Evolutionary conservation across 768 basidiomycete species (phyloP).

Genomic region (Tricholoma sp.): DNA sequence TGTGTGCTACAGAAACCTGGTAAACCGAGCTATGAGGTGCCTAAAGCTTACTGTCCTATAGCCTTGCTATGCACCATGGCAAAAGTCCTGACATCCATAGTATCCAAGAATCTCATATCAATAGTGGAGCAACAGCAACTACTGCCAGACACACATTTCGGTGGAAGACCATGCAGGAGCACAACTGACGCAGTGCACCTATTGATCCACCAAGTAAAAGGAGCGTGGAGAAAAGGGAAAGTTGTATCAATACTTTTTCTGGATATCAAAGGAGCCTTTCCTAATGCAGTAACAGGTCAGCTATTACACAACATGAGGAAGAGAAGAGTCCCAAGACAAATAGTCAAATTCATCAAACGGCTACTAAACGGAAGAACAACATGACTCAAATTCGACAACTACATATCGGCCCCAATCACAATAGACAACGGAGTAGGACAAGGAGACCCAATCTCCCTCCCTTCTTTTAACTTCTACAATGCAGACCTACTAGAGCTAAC

Average conservation of each 20-base stretch:
- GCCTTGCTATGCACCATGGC: no score
- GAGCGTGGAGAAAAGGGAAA: background rate
- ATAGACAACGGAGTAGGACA: conserved; percentile 18
- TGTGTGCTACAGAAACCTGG: no score
- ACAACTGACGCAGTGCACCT: background rate
- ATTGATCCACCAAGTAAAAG: background rate
- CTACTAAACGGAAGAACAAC: background rate
- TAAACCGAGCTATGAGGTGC: no score
- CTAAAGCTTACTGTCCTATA: no score
- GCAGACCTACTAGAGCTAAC: background rate
- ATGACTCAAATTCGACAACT: background rate
- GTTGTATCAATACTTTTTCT: background rate
- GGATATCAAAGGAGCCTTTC: background rate
- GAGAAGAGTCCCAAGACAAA: background rate
- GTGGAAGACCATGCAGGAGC: no score
- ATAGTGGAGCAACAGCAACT: background rate
- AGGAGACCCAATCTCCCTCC: conserved; percentile 16
- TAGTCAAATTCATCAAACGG: background rate
- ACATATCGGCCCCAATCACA: background rate
- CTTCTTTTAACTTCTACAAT: background rate
- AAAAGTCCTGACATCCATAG: no score
- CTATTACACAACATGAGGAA: background rate
- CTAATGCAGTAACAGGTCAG: background rate
- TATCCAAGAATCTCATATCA: no score
- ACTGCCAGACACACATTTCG: background rate